Conservation (phyloP, 1,284 basidiomycete genomes). For the Violaceomyces palustris region DNA sequence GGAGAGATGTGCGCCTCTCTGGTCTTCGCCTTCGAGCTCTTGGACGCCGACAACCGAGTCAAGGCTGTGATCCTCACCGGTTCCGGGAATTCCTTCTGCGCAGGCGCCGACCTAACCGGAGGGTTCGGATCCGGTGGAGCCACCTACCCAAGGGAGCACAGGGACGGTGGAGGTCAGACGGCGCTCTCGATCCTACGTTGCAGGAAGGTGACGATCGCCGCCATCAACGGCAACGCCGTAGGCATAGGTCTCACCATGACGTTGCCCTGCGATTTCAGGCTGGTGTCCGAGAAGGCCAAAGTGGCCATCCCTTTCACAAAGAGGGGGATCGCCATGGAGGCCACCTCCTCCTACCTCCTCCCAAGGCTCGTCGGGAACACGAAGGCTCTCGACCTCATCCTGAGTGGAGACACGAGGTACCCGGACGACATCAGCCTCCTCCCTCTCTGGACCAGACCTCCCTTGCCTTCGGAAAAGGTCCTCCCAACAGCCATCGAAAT, state of each 20-base stretch:
- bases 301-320: constrained; percentile 40
- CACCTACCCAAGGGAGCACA: constrained; percentile 17
- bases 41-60: constrained; percentile 37
- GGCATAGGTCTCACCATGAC: constrained; percentile 42
- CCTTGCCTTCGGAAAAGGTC: constrained; percentile 16
- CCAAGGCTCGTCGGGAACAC: constrained; percentile 30
- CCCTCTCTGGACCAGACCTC: constrained; percentile 16
- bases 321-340: constrained; percentile 41
- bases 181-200: constrained; percentile 27
- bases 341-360: constrained; percentile 24
- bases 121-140: constrained; percentile 32
- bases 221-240: constrained; percentile 41
- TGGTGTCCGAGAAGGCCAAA: constrained; percentile 28
- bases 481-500: constrained; percentile 16
- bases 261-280: constrained; percentile 24
- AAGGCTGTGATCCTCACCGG: constrained; percentile 35
- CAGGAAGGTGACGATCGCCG: constrained; percentile 34
- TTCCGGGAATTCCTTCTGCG: constrained; percentile 34
- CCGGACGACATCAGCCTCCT: constrained; percentile 13
- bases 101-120: constrained; percentile 30
- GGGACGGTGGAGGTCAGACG: constrained; percentile 34
- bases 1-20: constrained; percentile 23
- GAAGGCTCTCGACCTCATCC: constrained; percentile 33
- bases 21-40: constrained; percentile 37
- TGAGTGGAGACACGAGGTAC: constrained; percentile 29